A percentile compares a stretch with the other conserved stretches of the same genome.
Evolutionary conservation across 805 yeast species (phyloP).

Genomic region (Komagataella phaffii): DNA sequence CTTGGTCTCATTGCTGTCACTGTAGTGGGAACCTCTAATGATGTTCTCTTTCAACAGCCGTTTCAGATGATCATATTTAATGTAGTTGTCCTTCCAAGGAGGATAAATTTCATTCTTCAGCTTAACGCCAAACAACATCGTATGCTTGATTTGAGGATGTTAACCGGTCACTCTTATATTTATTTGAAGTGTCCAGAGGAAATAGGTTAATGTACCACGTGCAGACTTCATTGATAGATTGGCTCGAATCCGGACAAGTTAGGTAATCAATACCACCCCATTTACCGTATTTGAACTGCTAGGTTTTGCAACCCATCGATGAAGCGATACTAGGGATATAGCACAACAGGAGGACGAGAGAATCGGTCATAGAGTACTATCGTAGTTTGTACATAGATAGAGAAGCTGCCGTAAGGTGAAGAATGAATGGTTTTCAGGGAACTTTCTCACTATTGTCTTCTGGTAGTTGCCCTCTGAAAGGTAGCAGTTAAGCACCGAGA

Average conservation of each 20-base stretch:
- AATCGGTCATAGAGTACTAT: no score
- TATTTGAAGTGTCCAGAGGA: background rate
- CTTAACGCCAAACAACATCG: slow-evolving; percentile 80
- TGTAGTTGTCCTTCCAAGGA: slow-evolving; percentile 76
- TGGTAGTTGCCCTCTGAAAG: no score
- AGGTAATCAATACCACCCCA: background rate
- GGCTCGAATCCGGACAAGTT: background rate
- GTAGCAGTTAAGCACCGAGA: no score
- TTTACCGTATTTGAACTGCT: background rate
- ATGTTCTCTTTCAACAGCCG: slow-evolving; percentile 58
- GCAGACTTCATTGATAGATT: background rate
- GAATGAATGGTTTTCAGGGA: no score
- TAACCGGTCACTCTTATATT: background rate
- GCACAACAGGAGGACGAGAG: no score
- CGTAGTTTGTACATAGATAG: no score
- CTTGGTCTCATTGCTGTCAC: slow-evolving; percentile 6
- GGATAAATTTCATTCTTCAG: slow-evolving; percentile 69
- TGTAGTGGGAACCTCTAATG: slow-evolving; percentile 13
- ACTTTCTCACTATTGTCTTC: no score
- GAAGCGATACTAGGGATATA: background rate
- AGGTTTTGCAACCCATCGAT: background rate
- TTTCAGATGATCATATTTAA: slow-evolving; percentile 53
- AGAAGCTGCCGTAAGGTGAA: no score
- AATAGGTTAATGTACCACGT: background rate
- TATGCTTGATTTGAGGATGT: background rate